Conservation (phyloP, 116 monocot genomes). For the Zostera marina region DNA sequence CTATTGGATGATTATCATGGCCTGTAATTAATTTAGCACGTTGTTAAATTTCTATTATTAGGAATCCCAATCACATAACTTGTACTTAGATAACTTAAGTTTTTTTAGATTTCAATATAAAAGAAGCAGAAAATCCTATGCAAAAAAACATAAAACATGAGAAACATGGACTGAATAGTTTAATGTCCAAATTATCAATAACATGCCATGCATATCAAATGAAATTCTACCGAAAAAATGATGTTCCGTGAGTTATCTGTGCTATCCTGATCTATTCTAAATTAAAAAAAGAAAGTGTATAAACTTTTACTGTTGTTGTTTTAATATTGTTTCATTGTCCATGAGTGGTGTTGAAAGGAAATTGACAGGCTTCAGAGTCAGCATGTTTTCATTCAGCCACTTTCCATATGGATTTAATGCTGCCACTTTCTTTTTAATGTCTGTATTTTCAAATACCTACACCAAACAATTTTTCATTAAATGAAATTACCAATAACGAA, state of each 20-base stretch:
- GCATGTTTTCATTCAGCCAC: constrained; percentile 78
- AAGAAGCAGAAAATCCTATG: too few species aligned
- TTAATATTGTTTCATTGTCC: constrained; percentile 74
- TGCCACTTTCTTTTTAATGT: constrained; percentile 82
- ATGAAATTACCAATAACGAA: not conserved
- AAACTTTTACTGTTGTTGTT: constrained; percentile 78
- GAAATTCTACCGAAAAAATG: too few species aligned
- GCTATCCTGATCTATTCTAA: not conserved
- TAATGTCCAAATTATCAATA: too few species aligned
- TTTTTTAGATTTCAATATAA: too few species aligned
- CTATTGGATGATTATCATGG: too few species aligned
- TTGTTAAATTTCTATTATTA: too few species aligned
- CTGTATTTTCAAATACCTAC: constrained; percentile 88
- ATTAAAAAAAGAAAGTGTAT: not conserved
- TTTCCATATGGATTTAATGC: constrained; percentile 62
- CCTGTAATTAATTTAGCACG: too few species aligned
- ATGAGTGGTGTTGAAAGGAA: constrained; percentile 59
- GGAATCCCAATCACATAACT: too few species aligned
- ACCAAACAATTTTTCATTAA: not conserved
- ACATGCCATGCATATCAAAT: too few species aligned
- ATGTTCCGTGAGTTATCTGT: too few species aligned
- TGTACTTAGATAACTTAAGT: too few species aligned
- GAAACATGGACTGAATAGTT: not conserved
- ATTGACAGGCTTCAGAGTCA: constrained; percentile 70
- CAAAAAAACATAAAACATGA: too few species aligned